These are phyloP conservation scores for Davidsoniella virescens DNA, from an alignment of 2,329 filamentous ascomycete species.

Conservation along the genomic window DNA sequence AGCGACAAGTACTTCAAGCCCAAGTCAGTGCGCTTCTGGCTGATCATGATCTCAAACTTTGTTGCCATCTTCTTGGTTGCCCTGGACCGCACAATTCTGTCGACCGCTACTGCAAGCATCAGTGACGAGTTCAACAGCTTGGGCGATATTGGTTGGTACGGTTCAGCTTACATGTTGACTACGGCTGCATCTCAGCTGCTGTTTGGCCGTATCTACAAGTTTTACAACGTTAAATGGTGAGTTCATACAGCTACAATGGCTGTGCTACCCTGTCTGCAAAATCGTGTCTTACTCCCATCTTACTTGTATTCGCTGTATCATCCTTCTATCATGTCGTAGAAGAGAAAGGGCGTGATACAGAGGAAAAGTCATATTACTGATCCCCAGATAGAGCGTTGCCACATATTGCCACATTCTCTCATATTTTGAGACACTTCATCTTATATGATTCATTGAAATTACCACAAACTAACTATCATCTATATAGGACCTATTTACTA, in stretches of 20 bases:
- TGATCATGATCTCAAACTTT: constrained; percentile 36
- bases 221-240: constrained; percentile 31
- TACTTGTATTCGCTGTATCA: background rate
- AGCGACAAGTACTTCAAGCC: constrained; percentile 32
- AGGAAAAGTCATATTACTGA: too few species aligned
- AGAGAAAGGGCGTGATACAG: too few species aligned
- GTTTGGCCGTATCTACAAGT: constrained; percentile 34
- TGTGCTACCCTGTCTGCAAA: background rate
- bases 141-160: constrained; percentile 45
- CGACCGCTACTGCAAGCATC: constrained; percentile 35
- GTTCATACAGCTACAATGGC: constrained; percentile 11
- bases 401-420: background rate
- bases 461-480: constrained; percentile 2
- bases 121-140: constrained; percentile 36
- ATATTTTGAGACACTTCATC: background rate
- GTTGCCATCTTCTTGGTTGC: constrained; percentile 41
- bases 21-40: constrained; percentile 38
- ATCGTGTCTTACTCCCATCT: too few species aligned
- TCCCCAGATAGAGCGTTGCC: too few species aligned
- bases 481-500: constrained; percentile 24
- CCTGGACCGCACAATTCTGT: constrained; percentile 36
- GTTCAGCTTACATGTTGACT: constrained; percentile 42
- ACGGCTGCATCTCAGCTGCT: constrained; percentile 36
- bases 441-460: too few species aligned
- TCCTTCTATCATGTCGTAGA: background rate